Percentiles rank a stretch among this genome's conserved stretches.
These are phyloP conservation scores for Saccharomyces jurei DNA, from an alignment of 805 yeast genomes.

Conservation along the genomic window DNA sequence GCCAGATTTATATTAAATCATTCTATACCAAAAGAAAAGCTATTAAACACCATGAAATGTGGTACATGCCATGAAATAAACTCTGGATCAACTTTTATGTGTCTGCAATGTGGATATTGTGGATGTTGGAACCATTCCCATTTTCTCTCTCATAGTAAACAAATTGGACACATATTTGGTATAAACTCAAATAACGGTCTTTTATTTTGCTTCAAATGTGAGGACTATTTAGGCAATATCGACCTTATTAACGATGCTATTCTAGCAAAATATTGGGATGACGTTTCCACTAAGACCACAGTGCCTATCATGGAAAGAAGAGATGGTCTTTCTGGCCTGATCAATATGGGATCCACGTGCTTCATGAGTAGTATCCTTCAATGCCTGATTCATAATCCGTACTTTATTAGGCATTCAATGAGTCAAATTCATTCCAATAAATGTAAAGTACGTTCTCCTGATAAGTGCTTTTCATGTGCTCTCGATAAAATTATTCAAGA, in stretches of 20 bases:
- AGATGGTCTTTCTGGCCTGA: slow-evolving; percentile 80
- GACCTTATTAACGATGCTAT: slow-evolving; percentile 29
- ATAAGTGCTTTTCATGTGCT: slow-evolving; percentile 71
- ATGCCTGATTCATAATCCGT: slow-evolving; percentile 82
- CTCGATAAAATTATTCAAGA: slow-evolving; percentile 69
- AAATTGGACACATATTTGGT: slow-evolving; percentile 48
- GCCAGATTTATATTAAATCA: slow-evolving; percentile 21
- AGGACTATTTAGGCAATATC: slow-evolving; percentile 58
- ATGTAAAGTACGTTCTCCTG: slow-evolving; percentile 24
- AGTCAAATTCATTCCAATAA: slow-evolving; percentile 30
- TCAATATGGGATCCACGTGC: slow-evolving; percentile 95
- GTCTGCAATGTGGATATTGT: slow-evolving; percentile 70
- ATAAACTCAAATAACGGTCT: slow-evolving; percentile 63
- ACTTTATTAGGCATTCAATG: slow-evolving; percentile 69
- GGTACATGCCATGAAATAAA: slow-evolving; percentile 25
- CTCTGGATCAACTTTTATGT: slow-evolving; percentile 42
- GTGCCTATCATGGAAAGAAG: slow-evolving; percentile 39
- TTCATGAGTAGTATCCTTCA: slow-evolving; percentile 93
- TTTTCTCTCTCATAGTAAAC: slow-evolving; percentile 40
- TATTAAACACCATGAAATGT: slow-evolving; percentile 21
- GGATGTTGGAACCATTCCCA: slow-evolving; percentile 55
- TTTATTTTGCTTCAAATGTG: slow-evolving; percentile 73
- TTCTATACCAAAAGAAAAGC: slow-evolving; percentile 14
- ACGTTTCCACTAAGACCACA: slow-evolving; percentile 13
- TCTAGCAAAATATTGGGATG: slow-evolving; percentile 24